Percentiles rank a stretch among this genome's conserved stretches.
phyloP scores from a whole-genome alignment of 768 basidiomycete species.

The Asterophora lycoperdoides region DNA sequence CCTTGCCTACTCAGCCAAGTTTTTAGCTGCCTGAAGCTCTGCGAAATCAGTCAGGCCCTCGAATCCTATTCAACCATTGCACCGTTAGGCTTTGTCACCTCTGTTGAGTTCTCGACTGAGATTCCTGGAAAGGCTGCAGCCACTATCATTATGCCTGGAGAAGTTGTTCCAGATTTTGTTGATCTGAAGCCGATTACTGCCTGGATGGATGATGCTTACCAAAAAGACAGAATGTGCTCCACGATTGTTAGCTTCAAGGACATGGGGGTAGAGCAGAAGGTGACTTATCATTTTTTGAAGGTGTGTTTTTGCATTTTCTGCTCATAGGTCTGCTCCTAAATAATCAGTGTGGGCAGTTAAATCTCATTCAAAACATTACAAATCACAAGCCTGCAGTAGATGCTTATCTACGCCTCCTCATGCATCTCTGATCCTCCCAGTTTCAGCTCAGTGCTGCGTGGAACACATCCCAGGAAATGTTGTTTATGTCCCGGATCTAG shows the following conservation, averaged over 20 bases:
- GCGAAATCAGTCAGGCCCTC: not conserved
- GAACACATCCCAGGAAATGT: not conserved
- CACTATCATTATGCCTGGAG: slow-evolving; percentile 1
- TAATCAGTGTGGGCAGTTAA: not conserved
- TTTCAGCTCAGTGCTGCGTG: not conserved
- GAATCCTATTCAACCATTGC: slow-evolving; percentile 1
- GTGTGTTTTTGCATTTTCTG: not conserved
- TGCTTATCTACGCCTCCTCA: not conserved
- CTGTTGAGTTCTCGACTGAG: not conserved
- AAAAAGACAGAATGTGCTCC: not conserved
- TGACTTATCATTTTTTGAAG: slow-evolving; percentile 1
- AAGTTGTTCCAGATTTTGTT: not conserved
- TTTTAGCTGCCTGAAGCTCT: not conserved
- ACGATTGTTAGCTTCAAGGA: not conserved
- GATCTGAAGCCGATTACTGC: slow-evolving; percentile 1
- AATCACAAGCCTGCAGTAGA: slow-evolving; percentile 1
- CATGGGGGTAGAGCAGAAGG: not conserved
- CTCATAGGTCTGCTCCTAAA: too few relatives aligned
- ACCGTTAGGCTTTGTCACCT: not conserved
- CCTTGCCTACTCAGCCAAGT: slow-evolving; percentile 1
- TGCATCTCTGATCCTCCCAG: not conserved
- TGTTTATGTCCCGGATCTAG: slow-evolving; percentile 1
- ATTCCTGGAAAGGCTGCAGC: not conserved
- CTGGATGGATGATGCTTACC: too few relatives aligned
- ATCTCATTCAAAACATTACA: not conserved